A percentile compares a stretch with the other conserved stretches of the same genome.
Evolutionary conservation across 805 yeast genomes (phyloP).

Genomic region (Vanderwaltozyma yarrowii): DNA sequence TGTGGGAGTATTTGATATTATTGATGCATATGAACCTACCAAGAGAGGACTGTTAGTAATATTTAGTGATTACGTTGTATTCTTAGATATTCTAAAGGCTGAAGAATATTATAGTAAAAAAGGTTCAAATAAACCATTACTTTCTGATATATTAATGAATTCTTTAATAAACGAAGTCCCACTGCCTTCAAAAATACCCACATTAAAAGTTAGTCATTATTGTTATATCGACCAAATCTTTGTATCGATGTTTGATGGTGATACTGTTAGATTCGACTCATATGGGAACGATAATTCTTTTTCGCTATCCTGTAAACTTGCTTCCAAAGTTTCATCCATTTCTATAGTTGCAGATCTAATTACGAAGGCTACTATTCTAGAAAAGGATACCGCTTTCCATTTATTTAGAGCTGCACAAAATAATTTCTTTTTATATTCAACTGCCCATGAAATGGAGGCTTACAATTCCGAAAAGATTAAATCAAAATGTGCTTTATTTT

Average conservation of each 20-base stretch:
- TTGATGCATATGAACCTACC: conserved; percentile 26
- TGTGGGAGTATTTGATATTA: conserved; percentile 57
- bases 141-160: conserved; percentile 81
- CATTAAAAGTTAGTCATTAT: conserved; percentile 60
- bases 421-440: conserved; percentile 41
- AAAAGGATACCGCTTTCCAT: conserved; percentile 80
- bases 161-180: conserved; percentile 82
- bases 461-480: conserved; percentile 46
- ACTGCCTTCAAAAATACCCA: conserved; percentile 52
- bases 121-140: conserved; percentile 34
- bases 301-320: conserved; percentile 18
- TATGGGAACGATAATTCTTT: conserved; percentile 13
- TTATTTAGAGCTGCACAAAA: conserved; percentile 46
- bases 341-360: conserved; percentile 41
- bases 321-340: conserved; percentile 37
- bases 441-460: conserved; percentile 54
- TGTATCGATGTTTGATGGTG: conserved; percentile 33
- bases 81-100: conserved; percentile 45
- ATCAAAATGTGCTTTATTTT: conserved; percentile 54
- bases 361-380: conserved; percentile 60
- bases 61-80: conserved; percentile 70
- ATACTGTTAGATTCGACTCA: conserved; percentile 22
- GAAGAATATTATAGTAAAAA: conserved; percentile 16
- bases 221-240: conserved; percentile 47
- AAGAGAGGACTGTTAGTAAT: conserved; percentile 51